A percentile compares a stretch with the other conserved stretches of the same genome.
Conservation (phyloP, 1,284 basidiomycete genomes). For the Sporisorium scitamineum region DNA sequence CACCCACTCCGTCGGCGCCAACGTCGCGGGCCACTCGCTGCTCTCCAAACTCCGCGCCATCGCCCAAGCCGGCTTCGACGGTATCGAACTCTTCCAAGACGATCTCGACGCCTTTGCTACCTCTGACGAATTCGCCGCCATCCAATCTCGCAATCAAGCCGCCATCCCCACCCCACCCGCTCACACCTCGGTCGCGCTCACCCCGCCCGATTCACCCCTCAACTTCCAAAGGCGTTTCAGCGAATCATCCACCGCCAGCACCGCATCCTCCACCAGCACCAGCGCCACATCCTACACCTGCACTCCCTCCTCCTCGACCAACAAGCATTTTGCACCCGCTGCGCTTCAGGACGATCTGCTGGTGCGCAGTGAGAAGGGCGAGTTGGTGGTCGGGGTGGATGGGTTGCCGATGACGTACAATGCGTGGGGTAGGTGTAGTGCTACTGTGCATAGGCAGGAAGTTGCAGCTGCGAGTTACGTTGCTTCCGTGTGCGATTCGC, state of each 20-base stretch:
- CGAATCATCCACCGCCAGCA: slow-evolving; percentile 12
- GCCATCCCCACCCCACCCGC: not conserved
- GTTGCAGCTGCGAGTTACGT: slow-evolving; percentile 64
- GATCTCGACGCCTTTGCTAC: slow-evolving; percentile 66
- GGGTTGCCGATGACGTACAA: slow-evolving; percentile 53
- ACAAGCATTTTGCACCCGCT: slow-evolving; percentile 9
- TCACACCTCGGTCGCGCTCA: slow-evolving; percentile 13
- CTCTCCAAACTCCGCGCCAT: slow-evolving; percentile 64
- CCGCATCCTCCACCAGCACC: slow-evolving; percentile 15
- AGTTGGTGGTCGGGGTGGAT: slow-evolving; percentile 73
- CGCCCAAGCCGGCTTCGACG: slow-evolving; percentile 61
- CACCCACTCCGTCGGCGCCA: slow-evolving; percentile 55
- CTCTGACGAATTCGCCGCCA: slow-evolving; percentile 47
- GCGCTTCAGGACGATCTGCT: slow-evolving; percentile 63
- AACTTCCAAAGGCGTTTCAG: slow-evolving; percentile 26
- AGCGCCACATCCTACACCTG: slow-evolving; percentile 40
- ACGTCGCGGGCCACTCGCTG: slow-evolving; percentile 61
- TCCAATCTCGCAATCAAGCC: slow-evolving; percentile 26
- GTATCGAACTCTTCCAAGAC: slow-evolving; percentile 69
- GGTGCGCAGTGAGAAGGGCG: slow-evolving; percentile 73
- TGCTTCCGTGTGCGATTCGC: slow-evolving; percentile 43
- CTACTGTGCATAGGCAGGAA: slow-evolving; percentile 38
- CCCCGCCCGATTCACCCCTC: slow-evolving; percentile 52
- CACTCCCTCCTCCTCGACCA: too few relatives aligned
- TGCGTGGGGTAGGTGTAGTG: slow-evolving; percentile 47